Evolutionary conservation across 2,329 filamentous ascomycete genomes (phyloP).

Genomic region (Coniella vitis): DNA sequence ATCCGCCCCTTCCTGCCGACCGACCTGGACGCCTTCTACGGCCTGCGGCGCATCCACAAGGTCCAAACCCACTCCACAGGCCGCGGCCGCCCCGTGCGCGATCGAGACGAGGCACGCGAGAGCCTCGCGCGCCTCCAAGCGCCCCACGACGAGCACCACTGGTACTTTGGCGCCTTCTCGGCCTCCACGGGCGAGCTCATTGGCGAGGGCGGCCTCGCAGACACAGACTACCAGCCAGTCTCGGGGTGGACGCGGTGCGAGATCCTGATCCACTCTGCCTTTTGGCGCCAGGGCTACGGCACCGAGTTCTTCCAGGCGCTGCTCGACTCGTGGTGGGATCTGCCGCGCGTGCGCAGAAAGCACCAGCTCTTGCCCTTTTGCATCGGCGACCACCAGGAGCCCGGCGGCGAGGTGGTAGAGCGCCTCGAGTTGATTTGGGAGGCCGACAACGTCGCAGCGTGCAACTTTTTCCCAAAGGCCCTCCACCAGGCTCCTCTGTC

Average conservation of each 20-base stretch:
- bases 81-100: constrained; percentile 11
- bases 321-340: constrained; percentile 12
- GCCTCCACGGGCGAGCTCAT: constrained; percentile 22
- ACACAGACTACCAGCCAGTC: constrained; percentile 1
- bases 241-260: constrained; percentile 13
- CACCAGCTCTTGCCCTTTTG: constrained; percentile 9
- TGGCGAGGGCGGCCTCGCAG: constrained; percentile 23
- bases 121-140: constrained; percentile 7
- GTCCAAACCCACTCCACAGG: constrained; percentile 6
- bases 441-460: constrained; percentile 4
- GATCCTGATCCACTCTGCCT: constrained; percentile 6
- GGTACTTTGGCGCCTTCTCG: constrained; percentile 22
- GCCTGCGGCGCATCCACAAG: constrained; percentile 9
- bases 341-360: constrained; percentile 12
- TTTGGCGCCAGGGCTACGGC: constrained; percentile 13
- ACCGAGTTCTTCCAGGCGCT: constrained; percentile 12
- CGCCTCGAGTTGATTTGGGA: constrained; percentile 11
- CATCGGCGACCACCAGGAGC: background rate
- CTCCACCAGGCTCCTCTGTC: background rate
- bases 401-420: constrained; percentile 8
- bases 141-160: constrained; percentile 15
- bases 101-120: constrained; percentile 8
- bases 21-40: constrained; percentile 17
- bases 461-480: constrained; percentile 8
- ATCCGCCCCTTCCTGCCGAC: constrained; percentile 11